A percentile compares a stretch with the other conserved stretches of the same genome.
Evolutionary conservation across 768 basidiomycete species (phyloP).

Genomic region (Dioszegia crocea): DNA sequence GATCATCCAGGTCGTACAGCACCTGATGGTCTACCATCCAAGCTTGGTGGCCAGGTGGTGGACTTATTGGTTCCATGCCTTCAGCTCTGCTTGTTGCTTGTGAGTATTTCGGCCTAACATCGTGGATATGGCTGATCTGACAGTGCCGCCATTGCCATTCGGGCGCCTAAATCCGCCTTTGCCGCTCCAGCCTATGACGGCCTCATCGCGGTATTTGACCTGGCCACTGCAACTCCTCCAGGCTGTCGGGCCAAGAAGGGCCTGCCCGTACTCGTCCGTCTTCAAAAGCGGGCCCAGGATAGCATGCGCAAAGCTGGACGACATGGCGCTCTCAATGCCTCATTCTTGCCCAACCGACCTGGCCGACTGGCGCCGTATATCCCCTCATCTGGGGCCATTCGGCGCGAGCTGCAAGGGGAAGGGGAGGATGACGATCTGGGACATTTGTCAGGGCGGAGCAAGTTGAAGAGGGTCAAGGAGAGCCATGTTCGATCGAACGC

Average conservation of each 20-base stretch:
- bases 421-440: conserved; percentile 43
- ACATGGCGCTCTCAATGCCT: conserved; percentile 2
- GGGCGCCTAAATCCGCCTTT: conserved; percentile 41
- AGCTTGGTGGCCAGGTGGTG: conserved; percentile 43
- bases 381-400: neutral
- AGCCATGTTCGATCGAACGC: neutral
- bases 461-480: conserved; percentile 23
- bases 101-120: conserved; percentile 15
- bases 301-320: conserved; percentile 13
- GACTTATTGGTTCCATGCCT: conserved; percentile 46
- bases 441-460: conserved; percentile 34
- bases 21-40: conserved; percentile 46
- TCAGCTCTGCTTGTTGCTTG: conserved; percentile 45
- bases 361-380: neutral
- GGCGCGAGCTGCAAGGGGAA: neutral
- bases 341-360: neutral
- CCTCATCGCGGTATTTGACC: conserved; percentile 45
- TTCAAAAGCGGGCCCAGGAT: conserved; percentile 40
- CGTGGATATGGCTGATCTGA: neutral
- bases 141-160: conserved; percentile 41
- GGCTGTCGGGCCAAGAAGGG: conserved; percentile 47
- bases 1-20: conserved; percentile 45
- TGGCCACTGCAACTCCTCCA: conserved; percentile 38
- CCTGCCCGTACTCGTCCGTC: conserved; percentile 37
- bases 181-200: conserved; percentile 43